Conservation (phyloP, 495 filamentous ascomycete species). For the Lepidopterella palustris region DNA sequence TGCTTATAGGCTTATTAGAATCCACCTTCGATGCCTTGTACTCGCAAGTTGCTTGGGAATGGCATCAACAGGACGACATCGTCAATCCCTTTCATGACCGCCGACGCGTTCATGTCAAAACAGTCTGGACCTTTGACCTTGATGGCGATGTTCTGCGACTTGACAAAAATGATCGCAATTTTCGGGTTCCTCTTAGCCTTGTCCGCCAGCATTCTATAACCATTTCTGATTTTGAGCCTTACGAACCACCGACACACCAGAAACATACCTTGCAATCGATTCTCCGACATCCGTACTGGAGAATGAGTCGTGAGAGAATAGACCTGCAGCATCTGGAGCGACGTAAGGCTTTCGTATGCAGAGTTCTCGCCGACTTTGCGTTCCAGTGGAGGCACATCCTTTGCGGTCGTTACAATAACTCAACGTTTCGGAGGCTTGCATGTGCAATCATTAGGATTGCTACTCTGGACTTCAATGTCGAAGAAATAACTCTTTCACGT, state of each 20-base stretch:
- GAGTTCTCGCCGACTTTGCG: constrained; percentile 17
- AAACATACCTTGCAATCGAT: constrained; percentile 12
- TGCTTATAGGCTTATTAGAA: constrained; percentile 11
- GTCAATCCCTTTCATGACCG: constrained; percentile 14
- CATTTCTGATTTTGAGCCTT: constrained; percentile 18
- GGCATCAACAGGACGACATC: constrained; percentile 20
- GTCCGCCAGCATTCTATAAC: constrained; percentile 17
- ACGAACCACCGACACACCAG: constrained; percentile 4
- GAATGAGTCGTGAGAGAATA: constrained; percentile 6
- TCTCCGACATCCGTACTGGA: constrained; percentile 4
- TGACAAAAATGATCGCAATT: constrained; percentile 9
- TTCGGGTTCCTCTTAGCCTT: constrained; percentile 16
- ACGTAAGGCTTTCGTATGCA: constrained; percentile 15
- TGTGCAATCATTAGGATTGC: constrained; percentile 14
- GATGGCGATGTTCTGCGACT: constrained; percentile 19
- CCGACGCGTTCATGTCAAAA: constrained; percentile 5
- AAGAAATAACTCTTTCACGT: constrained; percentile 12
- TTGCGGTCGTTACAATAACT: constrained; percentile 16
- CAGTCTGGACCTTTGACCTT: constrained; percentile 20
- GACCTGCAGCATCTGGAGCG: constrained; percentile 13
- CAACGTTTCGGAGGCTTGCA: constrained; percentile 18
- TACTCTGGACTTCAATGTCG: constrained; percentile 16
- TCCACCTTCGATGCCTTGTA: constrained; percentile 20
- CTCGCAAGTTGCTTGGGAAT: background rate
- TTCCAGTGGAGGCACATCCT: constrained; percentile 21